A percentile compares a stretch with the other conserved stretches of the same genome.
phyloP scores from a whole-genome alignment of 371 early-diverging fungal genomes.

The Haplosporangium sp. region DNA sequence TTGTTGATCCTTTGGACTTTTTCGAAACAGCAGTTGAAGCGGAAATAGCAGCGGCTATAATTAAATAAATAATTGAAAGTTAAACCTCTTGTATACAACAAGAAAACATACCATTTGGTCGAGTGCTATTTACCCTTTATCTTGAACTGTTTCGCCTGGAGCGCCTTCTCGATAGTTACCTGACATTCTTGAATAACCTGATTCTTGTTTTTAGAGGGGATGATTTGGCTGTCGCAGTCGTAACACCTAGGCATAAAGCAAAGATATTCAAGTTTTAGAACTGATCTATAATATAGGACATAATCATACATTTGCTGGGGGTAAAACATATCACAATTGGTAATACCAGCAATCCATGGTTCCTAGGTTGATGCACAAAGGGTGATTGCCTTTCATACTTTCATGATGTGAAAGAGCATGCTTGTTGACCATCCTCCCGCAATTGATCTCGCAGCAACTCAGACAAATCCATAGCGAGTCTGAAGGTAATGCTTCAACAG shows the following conservation, averaged over 20 bases:
- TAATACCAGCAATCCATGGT: constrained; percentile 51
- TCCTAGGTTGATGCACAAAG: constrained; percentile 43
- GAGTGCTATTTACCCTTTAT: constrained; percentile 18
- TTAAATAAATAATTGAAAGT: neutral
- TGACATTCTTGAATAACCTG: constrained; percentile 44
- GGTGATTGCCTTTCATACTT: constrained; percentile 31
- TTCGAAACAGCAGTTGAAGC: constrained; percentile 7
- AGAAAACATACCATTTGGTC: neutral
- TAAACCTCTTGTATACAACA: too few species aligned
- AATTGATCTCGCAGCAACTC: constrained; percentile 50
- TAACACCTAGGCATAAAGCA: constrained; percentile 42
- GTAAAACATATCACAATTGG: neutral
- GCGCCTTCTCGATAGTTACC: constrained; percentile 8
- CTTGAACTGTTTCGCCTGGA: constrained; percentile 29
- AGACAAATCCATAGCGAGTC: constrained; percentile 56
- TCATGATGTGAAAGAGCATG: constrained; percentile 47
- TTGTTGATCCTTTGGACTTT: constrained; percentile 24
- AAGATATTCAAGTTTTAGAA: neutral
- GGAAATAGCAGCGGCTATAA: neutral
- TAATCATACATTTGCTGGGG: too few species aligned
- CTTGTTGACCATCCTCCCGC: constrained; percentile 38
- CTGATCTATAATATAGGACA: neutral
- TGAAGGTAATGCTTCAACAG: constrained; percentile 20
- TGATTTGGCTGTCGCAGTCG: constrained; percentile 35
- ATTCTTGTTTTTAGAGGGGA: constrained; percentile 43